Base-by-base conservation (phyloP, 805 yeast genomes). In the Kodamaea laetipori region DNA sequence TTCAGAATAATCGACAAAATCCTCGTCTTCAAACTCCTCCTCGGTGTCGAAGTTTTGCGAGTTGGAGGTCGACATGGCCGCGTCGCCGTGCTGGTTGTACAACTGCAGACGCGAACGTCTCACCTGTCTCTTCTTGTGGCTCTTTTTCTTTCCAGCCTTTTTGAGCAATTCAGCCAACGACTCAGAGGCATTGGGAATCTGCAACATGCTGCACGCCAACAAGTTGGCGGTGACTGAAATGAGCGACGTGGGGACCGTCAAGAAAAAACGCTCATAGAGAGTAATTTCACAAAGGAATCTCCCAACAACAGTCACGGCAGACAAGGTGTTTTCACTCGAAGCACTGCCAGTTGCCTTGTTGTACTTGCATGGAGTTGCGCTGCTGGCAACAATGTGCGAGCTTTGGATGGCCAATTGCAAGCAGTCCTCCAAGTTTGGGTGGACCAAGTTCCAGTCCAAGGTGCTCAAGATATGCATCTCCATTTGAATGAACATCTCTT, bases 231-330 rank as follows among this genome's bases (percentile, higher is more conserved):
- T 63, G 16, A 74, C 57, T 1, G 84, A 69, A 18, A 76, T 68
- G 16, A 76, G 56, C 1, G 81, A 72, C 1, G 77, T 54, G 8
- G 76, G 69, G 39, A 73, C 64, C 6, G 69, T 62, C 46, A 80
- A 50, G 48, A 74, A 78, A 45, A 63, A 69, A 43, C 76, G 68
- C 42, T 77, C 76, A 51, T 78, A 79, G 21, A 78, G 52, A 1
- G 82, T 64, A 17, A 79, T 56, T 54, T 80, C 84, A 51, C 81
- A 73, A 30, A 81, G 67, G 50, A 79, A 79, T 33, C 80, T 66
- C 19, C 73, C 70, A 27, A 78, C 74, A 3, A 81, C 82, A 21
- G 78, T 68, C 21, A 76, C 73, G 4, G 82, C 82, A n/a, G 76
- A 68, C 28, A 71, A 67, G 30, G 46, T 31, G 15, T 37, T 32